Evolutionary conservation across 108 stramenopile species (phyloP).

Genomic region (Cyclotella baltica): DNA sequence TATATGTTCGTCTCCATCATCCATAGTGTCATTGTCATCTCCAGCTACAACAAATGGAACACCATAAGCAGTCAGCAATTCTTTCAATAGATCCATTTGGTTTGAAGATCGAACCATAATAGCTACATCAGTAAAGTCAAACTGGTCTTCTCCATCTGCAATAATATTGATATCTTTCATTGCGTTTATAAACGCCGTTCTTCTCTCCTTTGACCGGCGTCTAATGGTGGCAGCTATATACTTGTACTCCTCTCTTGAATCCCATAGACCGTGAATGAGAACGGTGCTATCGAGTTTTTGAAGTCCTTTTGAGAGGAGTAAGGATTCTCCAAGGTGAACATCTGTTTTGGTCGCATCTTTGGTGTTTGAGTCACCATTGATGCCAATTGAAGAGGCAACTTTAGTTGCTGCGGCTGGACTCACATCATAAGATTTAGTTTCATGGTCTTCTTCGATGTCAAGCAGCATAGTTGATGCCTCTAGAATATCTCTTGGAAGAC

Average conservation of each 20-base stretch:
- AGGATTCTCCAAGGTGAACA: slow-evolving; percentile 38
- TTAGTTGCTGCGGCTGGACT: slow-evolving; percentile 55
- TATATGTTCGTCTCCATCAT: slow-evolving; percentile 2
- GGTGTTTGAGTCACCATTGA: neutral
- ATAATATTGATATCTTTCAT: slow-evolving; percentile 26
- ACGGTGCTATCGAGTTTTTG: slow-evolving; percentile 51
- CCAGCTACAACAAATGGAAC: slow-evolving; percentile 48
- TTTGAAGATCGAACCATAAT: slow-evolving; percentile 60
- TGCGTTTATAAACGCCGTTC: slow-evolving; percentile 37
- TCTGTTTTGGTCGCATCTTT: slow-evolving; percentile 4
- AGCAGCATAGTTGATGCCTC: slow-evolving; percentile 55
- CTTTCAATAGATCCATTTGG: slow-evolving; percentile 54
- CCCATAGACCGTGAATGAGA: slow-evolving; percentile 63
- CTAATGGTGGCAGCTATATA: slow-evolving; percentile 59
- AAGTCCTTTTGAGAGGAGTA: slow-evolving; percentile 49
- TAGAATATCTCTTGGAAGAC: slow-evolving; percentile 57
- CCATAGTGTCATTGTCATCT: slow-evolving; percentile 9
- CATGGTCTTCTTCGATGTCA: neutral
- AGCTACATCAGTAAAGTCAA: slow-evolving; percentile 61
- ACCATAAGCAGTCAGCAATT: slow-evolving; percentile 40
- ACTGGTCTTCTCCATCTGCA: slow-evolving; percentile 15
- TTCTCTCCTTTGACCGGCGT: slow-evolving; percentile 52
- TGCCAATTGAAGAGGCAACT: slow-evolving; percentile 21
- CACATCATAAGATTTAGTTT: slow-evolving; percentile 27
- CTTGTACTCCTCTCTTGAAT: slow-evolving; percentile 63